Evolutionary conservation across 192 early-diverging fungal genomes (phyloP), one percentile per base, ranked within the genome.

Genomic region (Linnemannia zychae): DNA sequence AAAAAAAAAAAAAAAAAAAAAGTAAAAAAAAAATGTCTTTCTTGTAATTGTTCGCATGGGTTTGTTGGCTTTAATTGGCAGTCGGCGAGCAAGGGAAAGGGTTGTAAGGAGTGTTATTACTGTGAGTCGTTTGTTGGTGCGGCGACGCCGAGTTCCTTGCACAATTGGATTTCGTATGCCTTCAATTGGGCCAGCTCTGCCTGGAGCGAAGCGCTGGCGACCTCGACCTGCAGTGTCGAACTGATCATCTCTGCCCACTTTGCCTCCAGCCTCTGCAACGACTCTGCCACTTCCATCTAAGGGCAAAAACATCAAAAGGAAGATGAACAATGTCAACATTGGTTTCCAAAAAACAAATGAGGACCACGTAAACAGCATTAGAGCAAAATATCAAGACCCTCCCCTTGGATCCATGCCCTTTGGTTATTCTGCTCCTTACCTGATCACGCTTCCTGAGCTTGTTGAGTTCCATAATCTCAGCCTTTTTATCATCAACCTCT

Each of bases 191-290:
- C 87, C 36, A 91, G 66, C 76, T 90, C 90, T 15, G 71, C 72
- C 46, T 88, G 89, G 63, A 91, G 60, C 33, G 88, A 76, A 31
- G 87, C 80, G 74, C 89, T 90, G 2, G 89, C 90, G 31, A 91
- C 81, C 44, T 91, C 90, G 0, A 91, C 90, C 69, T 91, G 90
- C 31, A 92, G 66, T 52, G 89, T 91, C 36, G 88, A 81, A 38
- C 88, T 90, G 63, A 91, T 87, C 40, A 90, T 67, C 48, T 91
- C 88, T 3, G 84, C 88, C 90, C 91, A 92, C 65, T 91, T 90
- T 60, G 88, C 80, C 46, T 92, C 90, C 52, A 92, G 52, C 17
- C 82, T 77, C 31, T 79, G 77, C 37, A 92, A 67, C 24, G 87
- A 73, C 48, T 72, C 78, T 18, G 88, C 90, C 4, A 87, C 88